Base-by-base conservation (phyloP, 192 early-diverging fungal genomes). In the Mortierella antarctica region DNA sequence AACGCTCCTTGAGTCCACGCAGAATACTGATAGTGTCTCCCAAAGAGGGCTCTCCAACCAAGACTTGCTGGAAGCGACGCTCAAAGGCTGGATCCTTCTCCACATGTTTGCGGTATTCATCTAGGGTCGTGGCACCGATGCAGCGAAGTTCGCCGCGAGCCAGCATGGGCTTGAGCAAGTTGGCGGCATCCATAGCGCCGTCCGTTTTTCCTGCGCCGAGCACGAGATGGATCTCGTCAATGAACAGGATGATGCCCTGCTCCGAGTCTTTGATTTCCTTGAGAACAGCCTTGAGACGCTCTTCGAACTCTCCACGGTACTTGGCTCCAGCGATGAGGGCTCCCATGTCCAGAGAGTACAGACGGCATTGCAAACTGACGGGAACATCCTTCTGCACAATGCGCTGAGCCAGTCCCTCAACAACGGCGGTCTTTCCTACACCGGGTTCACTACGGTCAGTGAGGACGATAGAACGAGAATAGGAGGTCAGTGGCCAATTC, bases 271-370 rank as follows among this genome's bases (percentile, higher is more conserved):
- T 94, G 62, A 98, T 93, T 84, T 99, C 97, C 77, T 97, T 96
- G 50, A 99, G 87, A 9, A 99, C 94, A 0, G 95, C 88, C 90
- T 99, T 98, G 49, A 99, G 89, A 31, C 98, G 92, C 79, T 98
- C 97, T 79, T 99, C 98, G 68, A 98, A 99, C 88, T 99, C 96
- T 70, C 98, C 98, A 57, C 95, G 92, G 83, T 96, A 98, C 84
- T 97, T 97, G 50, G 97, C 93, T 50, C 98, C 98, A 6, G 98
- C 97, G 47, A 92, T 83, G 39, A 95, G 83, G 7, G 98, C 94
- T 49, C 96, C 97, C 96, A 99, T 98, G 82, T 99, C 98, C 56
- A 99, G 89, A 2, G 94, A 95, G 62, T 90, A 98, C 42, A 99
- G 83, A 45, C 89, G 89, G 42, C 89, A 88, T 50, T 96, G 92